Base-by-base conservation (phyloP, 106 monocot species). In the Dendrobium huoshanense region DNA sequence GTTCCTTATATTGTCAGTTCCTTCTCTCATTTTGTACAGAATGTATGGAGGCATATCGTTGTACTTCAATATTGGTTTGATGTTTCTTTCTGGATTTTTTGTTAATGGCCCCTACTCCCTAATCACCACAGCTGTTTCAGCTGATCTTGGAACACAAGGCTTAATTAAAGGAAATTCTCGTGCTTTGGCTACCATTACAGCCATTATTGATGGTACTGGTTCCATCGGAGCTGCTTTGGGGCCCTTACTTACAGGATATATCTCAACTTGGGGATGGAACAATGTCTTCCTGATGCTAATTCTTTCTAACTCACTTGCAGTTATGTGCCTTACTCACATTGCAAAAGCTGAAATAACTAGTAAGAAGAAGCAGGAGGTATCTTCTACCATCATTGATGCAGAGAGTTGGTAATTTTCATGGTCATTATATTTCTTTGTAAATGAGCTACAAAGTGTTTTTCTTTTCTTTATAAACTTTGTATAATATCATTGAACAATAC, bases 151-250 rank as follows among this genome's bases (percentile, higher is more conserved):
- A 17, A 92, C 95, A 42, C 92, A 92, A 84, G 88, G 90, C 9
- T 20, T 54, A 40, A 81, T 90, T 72, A 88, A 82, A 78, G 92
- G 88, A 10, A 92, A 87, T 80, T 88, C 94, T 37, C 81, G 92
- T 65, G 95, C 94, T 82, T 84, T 98, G 58, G 98, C 98, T 49
- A 98, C 98, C 22, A 92, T 98, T 13, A 88, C 95, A 17, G 95
- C 98, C 72, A 98, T 98, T 79, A 95, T 98, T 37, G 98, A 98
- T 79, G 98, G 91, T 13, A 98, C 98, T 19, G 98, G 98, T 20
- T 98, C 98, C 80, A 84, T 95, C 45, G 95, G 98, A 27, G 95
- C 95, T 51, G 92, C 98, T 75, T 64, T 95, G 77, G 98, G 94
- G 25, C 94, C 98, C 54, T 67, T 95, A 67, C 91, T 98, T 13